These are phyloP conservation scores for Aquanectria penicillioides DNA, from an alignment of 2,329 filamentous ascomycete genomes.

Conservation along the genomic window DNA sequence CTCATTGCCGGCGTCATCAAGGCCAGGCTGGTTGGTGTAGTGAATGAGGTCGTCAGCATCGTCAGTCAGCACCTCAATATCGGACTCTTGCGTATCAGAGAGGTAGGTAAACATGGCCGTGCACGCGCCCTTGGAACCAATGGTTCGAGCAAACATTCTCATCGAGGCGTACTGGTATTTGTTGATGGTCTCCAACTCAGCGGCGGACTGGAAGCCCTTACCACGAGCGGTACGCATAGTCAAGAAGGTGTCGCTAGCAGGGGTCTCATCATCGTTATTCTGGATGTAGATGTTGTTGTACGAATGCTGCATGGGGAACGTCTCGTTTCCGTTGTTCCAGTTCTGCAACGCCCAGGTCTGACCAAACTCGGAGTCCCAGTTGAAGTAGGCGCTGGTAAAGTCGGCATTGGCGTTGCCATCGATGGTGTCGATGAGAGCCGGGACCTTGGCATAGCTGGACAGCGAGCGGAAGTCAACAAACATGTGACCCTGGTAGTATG, in stretches of 20 bases:
- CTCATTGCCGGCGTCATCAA: slow-evolving; percentile 53
- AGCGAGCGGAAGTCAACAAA: slow-evolving; percentile 47
- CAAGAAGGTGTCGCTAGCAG: slow-evolving; percentile 52
- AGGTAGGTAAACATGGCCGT: slow-evolving; percentile 63
- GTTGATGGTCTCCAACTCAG: slow-evolving; percentile 55
- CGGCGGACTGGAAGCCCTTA: slow-evolving; percentile 53
- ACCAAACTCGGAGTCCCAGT: slow-evolving; percentile 41
- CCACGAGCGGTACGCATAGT: slow-evolving; percentile 58
- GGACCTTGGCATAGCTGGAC: slow-evolving; percentile 40
- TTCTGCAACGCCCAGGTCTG: slow-evolving; percentile 49
- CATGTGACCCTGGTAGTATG: slow-evolving; percentile 39
- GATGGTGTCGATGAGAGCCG: slow-evolving; percentile 41
- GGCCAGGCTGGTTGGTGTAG: slow-evolving; percentile 69
- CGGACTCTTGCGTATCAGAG: slow-evolving; percentile 56
- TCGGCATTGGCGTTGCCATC: slow-evolving; percentile 45
- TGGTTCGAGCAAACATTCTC: slow-evolving; percentile 59
- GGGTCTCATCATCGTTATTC: slow-evolving; percentile 45
- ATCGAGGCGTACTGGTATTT: slow-evolving; percentile 45
- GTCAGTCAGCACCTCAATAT: slow-evolving; percentile 60
- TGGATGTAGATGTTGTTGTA: slow-evolving; percentile 58
- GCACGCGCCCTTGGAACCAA: slow-evolving; percentile 57
- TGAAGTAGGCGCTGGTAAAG: slow-evolving; percentile 50
- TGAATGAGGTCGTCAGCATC: slow-evolving; percentile 54
- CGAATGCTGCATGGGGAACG: slow-evolving; percentile 49
- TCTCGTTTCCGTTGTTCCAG: slow-evolving; percentile 51